These are phyloP conservation scores for Heritiera littoralis DNA, from an alignment of 345 rosid species.

Conservation along the genomic window DNA sequence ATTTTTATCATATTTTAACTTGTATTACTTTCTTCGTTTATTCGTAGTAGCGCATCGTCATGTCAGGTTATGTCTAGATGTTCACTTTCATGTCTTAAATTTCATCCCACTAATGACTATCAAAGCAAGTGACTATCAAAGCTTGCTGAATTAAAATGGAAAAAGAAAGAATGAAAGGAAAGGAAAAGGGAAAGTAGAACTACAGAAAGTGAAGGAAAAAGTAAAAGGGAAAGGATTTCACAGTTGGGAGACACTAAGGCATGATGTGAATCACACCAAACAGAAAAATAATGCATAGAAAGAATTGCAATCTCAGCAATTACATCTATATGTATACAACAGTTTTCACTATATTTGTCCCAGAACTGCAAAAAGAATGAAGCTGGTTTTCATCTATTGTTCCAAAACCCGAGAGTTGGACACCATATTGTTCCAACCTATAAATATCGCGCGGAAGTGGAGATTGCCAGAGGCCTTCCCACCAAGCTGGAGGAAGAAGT, in stretches of 20 bases:
- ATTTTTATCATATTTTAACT: too few relatives aligned
- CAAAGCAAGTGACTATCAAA: too few relatives aligned
- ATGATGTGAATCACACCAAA: background rate
- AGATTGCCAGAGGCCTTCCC: slow-evolving; percentile 95
- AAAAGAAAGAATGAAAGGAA: too few relatives aligned
- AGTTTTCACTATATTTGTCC: slow-evolving; percentile 53
- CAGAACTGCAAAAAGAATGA: slow-evolving; percentile 56
- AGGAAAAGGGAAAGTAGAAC: too few relatives aligned
- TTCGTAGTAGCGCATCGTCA: too few relatives aligned
- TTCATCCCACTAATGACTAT: too few relatives aligned
- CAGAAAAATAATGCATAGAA: background rate
- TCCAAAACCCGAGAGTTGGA: slow-evolving; percentile 77
- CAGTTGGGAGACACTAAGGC: background rate
- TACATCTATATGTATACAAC: slow-evolving; percentile 39
- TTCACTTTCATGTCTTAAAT: too few relatives aligned
- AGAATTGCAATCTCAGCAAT: background rate
- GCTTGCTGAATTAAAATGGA: background rate
- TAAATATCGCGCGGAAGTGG: slow-evolving; percentile 71
- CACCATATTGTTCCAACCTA: slow-evolving; percentile 57
- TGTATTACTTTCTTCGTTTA: too few relatives aligned
- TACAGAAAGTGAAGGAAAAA: too few relatives aligned
- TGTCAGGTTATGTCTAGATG: too few relatives aligned
- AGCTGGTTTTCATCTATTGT: slow-evolving; percentile 63
- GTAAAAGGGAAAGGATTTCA: background rate
- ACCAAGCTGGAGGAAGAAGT: slow-evolving; percentile 92